Percentiles rank a stretch among this genome's conserved stretches.
phyloP scores from a whole-genome alignment of 163 green algal genomes.

The Volvox carteri region DNA sequence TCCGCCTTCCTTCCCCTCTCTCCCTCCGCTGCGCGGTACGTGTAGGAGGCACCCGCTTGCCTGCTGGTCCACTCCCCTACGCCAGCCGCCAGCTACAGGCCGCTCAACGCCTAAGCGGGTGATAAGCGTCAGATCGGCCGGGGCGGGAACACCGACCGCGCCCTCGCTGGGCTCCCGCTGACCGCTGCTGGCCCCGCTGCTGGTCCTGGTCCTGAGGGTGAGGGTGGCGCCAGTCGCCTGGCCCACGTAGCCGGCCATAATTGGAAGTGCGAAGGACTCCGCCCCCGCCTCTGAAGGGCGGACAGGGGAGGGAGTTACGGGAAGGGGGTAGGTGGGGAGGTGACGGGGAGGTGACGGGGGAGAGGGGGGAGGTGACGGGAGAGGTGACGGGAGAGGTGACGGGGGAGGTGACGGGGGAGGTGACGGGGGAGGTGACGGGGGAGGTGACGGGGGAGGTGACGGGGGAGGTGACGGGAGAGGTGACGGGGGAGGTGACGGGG shows the following conservation, averaged over 20 bases:
- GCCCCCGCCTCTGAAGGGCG: slow-evolving; percentile 4
- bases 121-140: slow-evolving; percentile 24
- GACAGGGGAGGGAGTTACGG: too few species aligned
- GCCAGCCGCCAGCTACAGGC: slow-evolving; percentile 42
- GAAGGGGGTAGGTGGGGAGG: too few species aligned
- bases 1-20: too few species aligned
- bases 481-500: too few species aligned
- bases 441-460: too few species aligned
- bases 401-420: too few species aligned
- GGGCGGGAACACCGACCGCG: neutral
- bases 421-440: too few species aligned
- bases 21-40: neutral
- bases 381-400: too few species aligned
- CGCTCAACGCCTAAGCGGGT: slow-evolving; percentile 13
- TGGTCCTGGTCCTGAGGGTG: neutral
- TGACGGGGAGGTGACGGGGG: too few species aligned
- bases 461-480: too few species aligned
- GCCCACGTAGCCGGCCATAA: slow-evolving; percentile 48
- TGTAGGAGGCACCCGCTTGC: neutral
- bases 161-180: neutral
- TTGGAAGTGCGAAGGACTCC: slow-evolving; percentile 41
- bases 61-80: slow-evolving; percentile 25
- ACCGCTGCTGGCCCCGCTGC: neutral
- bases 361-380: too few species aligned
- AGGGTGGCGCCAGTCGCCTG: slow-evolving; percentile 38